phyloP scores from a whole-genome alignment of 192 early-diverging fungal genomes.

The Umbelopsis sp. region DNA sequence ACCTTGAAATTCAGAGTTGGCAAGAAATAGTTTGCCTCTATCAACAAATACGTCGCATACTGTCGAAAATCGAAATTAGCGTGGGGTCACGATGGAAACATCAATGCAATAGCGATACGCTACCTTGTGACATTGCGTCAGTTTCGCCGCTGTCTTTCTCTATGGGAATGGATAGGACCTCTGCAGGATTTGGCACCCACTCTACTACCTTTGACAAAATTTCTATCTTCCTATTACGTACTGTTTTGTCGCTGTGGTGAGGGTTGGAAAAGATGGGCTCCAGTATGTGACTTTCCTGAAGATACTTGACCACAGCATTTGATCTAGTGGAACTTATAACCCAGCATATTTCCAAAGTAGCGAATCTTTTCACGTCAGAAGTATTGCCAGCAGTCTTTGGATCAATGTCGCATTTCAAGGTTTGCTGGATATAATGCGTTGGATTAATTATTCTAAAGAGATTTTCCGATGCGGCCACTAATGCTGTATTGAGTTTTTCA shows the following conservation, averaged over 20 bases:
- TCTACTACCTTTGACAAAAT: conserved; percentile 45
- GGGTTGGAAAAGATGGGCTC: conserved; percentile 33
- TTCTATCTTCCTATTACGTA: conserved; percentile 46
- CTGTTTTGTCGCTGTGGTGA: conserved; percentile 25
- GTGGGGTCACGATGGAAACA: neutral
- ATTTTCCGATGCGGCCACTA: conserved; percentile 31
- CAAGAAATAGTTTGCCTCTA: neutral
- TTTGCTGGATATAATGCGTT: too few species aligned
- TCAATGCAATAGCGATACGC: neutral
- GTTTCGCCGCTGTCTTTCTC: neutral
- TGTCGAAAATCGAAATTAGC: neutral
- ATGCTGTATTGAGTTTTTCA: conserved; percentile 12
- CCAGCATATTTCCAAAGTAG: conserved; percentile 52
- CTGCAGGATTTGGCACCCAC: conserved; percentile 40
- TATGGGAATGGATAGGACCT: conserved; percentile 16
- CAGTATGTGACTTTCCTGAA: conserved; percentile 40
- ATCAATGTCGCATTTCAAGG: too few species aligned
- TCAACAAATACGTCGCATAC: neutral
- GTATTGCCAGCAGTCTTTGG: neutral
- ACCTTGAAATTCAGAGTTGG: neutral
- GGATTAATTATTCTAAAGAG: conserved; percentile 15
- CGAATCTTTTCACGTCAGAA: conserved; percentile 34
- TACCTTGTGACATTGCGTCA: neutral
- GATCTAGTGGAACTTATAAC: conserved; percentile 36
- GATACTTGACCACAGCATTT: conserved; percentile 35